Percentiles rank a stretch among this genome's conserved stretches.
Conservation (phyloP, 805 yeast genomes). For the Lipomyces yamadae region DNA sequence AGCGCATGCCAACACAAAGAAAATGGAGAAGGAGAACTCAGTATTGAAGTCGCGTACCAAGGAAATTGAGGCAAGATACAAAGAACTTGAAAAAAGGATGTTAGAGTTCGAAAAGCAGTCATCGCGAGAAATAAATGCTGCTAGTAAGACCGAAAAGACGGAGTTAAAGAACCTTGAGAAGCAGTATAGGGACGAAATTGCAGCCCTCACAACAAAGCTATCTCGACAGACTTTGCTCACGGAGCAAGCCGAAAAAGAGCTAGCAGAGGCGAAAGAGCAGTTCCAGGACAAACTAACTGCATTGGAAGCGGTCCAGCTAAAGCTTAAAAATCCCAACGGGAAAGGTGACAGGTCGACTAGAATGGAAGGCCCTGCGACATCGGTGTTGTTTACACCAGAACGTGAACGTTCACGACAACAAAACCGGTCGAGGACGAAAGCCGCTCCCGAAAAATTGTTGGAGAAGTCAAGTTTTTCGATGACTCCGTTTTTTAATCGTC, state of each 20-base stretch:
- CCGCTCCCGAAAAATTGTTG: conserved; percentile 14
- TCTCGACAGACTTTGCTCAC: conserved; percentile 18
- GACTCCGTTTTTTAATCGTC: conserved; percentile 31
- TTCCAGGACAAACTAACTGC: conserved; percentile 16
- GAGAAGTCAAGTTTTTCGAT: conserved; percentile 33
- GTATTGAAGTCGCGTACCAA: conserved; percentile 8
- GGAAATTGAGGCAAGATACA: conserved; percentile 20
- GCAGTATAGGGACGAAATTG: conserved; percentile 18
- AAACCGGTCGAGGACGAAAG: not conserved
- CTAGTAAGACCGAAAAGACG: conserved; percentile 18
- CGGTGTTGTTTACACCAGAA: conserved; percentile 30
- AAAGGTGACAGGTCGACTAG: conserved; percentile 13
- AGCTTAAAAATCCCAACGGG: conserved; percentile 17
- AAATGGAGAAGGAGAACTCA: conserved; percentile 2
- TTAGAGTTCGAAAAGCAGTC: conserved; percentile 5
- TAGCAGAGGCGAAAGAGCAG: conserved; percentile 22
- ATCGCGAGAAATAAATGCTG: conserved; percentile 5
- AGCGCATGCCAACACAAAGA: not conserved
- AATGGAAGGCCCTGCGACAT: conserved; percentile 2
- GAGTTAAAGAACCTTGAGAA: conserved; percentile 20
- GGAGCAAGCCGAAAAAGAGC: conserved; percentile 25
- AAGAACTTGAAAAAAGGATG: conserved; percentile 14
- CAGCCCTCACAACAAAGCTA: conserved; percentile 16
- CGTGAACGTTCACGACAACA: not conserved
- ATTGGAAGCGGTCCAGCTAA: conserved; percentile 19